These are phyloP conservation scores for Azolla pinnata DNA, from an alignment of 75 land plant genomes.

Conservation along the genomic window DNA sequence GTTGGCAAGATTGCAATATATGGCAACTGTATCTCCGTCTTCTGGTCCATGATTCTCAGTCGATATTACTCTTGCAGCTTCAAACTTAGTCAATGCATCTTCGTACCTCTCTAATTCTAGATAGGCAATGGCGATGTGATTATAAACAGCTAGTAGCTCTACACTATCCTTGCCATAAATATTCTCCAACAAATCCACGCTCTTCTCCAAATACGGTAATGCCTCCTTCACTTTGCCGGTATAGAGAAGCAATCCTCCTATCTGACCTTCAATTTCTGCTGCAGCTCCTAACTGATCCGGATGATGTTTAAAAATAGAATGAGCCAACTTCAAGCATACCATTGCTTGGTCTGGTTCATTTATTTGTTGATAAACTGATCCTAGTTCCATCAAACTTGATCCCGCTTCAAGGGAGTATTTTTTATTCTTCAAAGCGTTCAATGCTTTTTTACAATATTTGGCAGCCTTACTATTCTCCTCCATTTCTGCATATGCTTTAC, in stretches of 20 bases:
- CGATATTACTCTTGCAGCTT: conserved; percentile 14
- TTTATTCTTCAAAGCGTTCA: not conserved
- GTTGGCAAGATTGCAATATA: conserved; percentile 12
- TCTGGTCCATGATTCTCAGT: conserved; percentile 14
- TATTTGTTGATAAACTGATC: conserved; percentile 10
- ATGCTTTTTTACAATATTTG: conserved; percentile 5
- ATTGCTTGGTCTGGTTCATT: conserved; percentile 16
- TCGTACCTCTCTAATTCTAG: conserved; percentile 10
- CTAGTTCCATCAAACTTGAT: conserved; percentile 15
- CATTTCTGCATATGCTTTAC: conserved; percentile 7
- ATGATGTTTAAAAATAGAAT: conserved; percentile 6
- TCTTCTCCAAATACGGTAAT: conserved; percentile 17
- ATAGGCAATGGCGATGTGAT: conserved; percentile 21
- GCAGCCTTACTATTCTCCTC: conserved; percentile 1
- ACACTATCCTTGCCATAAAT: conserved; percentile 13
- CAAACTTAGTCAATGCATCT: conserved; percentile 16
- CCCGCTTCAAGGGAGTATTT: conserved; percentile 9
- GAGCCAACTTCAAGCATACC: conserved; percentile 8
- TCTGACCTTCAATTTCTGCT: conserved; percentile 23
- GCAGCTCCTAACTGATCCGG: conserved; percentile 17
- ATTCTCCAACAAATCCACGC: conserved; percentile 6
- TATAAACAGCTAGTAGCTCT: conserved; percentile 15
- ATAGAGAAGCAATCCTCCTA: conserved; percentile 15
- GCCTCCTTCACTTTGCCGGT: conserved; percentile 16
- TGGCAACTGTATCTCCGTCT: conserved; percentile 16